Evolutionary conservation across 2,329 filamentous ascomycete genomes (phyloP).

Genomic region (Chalara sp.): DNA sequence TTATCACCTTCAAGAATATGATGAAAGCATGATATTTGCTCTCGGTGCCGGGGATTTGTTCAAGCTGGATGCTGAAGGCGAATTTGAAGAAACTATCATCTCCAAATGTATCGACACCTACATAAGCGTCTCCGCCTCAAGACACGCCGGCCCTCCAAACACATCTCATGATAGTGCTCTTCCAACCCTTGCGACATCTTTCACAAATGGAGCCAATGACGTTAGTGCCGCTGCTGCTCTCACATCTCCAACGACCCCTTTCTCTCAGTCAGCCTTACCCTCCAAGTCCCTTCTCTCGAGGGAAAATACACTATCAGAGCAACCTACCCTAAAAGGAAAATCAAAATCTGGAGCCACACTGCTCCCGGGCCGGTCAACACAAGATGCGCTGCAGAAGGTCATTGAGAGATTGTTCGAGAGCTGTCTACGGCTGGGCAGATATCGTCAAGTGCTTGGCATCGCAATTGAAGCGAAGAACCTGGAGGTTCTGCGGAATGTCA

Average conservation of each 20-base stretch:
- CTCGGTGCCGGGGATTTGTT: constrained; percentile 92
- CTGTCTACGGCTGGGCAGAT: constrained; percentile 79
- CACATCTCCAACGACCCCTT: constrained; percentile 86
- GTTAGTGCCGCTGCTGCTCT: constrained; percentile 53
- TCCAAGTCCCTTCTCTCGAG: constrained; percentile 94
- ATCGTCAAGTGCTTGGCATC: constrained; percentile 94
- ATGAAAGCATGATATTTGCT: constrained; percentile 98
- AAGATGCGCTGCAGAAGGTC: constrained; percentile 72
- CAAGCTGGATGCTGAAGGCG: constrained; percentile 81
- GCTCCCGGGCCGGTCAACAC: constrained; percentile 61
- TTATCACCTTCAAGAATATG: constrained; percentile 97
- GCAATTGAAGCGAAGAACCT: constrained; percentile 92
- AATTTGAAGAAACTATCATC: constrained; percentile 99
- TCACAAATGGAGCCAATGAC: constrained; percentile 60
- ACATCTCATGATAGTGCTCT: constrained; percentile 44
- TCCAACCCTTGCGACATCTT: constrained; percentile 65
- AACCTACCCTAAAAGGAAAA: constrained; percentile 34
- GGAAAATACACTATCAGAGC: constrained; percentile 50
- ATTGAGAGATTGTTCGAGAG: constrained; percentile 88
- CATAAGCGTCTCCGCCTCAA: constrained; percentile 67
- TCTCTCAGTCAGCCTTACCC: constrained; percentile 86
- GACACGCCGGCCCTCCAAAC: constrained; percentile 43
- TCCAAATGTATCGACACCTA: constrained; percentile 98
- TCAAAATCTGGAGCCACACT: constrained; percentile 21
- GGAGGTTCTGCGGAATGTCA: constrained; percentile 77